Evolutionary conservation across 2,329 filamentous ascomycete species (phyloP).

Genomic region (Acrocalymma vagum): DNA sequence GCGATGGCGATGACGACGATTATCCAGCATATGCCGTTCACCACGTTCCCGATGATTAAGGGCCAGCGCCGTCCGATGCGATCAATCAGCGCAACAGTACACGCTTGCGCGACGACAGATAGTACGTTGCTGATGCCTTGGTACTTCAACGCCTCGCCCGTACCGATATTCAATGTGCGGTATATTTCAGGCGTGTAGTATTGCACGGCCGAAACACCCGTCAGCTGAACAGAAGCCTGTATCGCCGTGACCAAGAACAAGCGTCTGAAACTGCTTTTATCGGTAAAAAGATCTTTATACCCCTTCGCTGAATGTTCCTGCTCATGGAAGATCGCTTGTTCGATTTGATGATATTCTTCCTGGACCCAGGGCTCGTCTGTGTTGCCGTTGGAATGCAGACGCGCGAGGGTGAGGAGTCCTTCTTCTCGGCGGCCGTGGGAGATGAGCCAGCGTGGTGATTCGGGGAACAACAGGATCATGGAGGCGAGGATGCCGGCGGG

Average conservation of each 20-base stretch:
- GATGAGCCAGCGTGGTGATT: conserved; percentile 73
- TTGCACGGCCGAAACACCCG: conserved; percentile 68
- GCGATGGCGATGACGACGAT: conserved; percentile 65
- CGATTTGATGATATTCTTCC: conserved; percentile 74
- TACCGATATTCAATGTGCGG: conserved; percentile 70
- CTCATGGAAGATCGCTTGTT: conserved; percentile 69
- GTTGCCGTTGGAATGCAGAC: conserved; percentile 73
- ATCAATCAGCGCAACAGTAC: conserved; percentile 73
- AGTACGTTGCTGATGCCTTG: conserved; percentile 76
- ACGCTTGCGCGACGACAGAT: conserved; percentile 70
- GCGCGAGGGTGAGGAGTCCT: conserved; percentile 70
- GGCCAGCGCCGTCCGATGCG: conserved; percentile 73
- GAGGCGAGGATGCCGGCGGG: conserved; percentile 70
- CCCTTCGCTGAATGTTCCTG: conserved; percentile 73
- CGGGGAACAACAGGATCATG: conserved; percentile 75
- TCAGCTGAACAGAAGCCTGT: conserved; percentile 77
- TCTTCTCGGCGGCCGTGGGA: conserved; percentile 69
- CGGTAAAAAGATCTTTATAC: conserved; percentile 71
- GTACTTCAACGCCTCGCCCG: conserved; percentile 71
- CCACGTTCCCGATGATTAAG: conserved; percentile 73
- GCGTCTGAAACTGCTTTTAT: conserved; percentile 71
- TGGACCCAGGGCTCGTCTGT: conserved; percentile 71
- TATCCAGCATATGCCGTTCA: conserved; percentile 76
- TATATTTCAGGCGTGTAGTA: conserved; percentile 75
- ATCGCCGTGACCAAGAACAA: conserved; percentile 72